These are phyloP conservation scores for Kockovaella imperatae DNA, from an alignment of 768 basidiomycete genomes.

Conservation along the genomic window DNA sequence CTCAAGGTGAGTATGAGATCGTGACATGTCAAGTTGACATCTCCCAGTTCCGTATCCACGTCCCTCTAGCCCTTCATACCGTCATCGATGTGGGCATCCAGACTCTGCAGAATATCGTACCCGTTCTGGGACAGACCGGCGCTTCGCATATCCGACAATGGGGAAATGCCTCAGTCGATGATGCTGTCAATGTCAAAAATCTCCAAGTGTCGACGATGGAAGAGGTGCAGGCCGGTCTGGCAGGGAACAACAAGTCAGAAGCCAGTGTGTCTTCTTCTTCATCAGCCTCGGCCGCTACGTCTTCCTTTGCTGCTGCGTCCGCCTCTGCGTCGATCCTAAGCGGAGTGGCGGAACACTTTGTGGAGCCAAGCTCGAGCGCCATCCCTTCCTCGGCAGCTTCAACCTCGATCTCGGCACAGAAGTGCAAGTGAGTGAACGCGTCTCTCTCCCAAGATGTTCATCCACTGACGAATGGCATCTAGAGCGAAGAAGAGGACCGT, in stretches of 20 bases:
- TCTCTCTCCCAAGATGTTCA: not conserved
- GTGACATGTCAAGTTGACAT: not conserved
- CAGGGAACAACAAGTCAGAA: not conserved
- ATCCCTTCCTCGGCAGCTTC: not conserved
- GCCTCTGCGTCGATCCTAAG: not conserved
- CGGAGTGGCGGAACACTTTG: not conserved
- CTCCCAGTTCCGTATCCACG: constrained; percentile 11
- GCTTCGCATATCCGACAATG: constrained; percentile 12
- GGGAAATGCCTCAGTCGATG: constrained; percentile 4
- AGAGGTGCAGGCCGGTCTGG: not conserved
- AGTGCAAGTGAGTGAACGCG: constrained; percentile 4
- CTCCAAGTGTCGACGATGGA: not conserved
- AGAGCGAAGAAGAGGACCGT: not conserved
- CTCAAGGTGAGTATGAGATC: constrained; percentile 13
- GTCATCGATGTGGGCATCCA: constrained; percentile 3
- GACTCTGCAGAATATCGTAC: constrained; percentile 1
- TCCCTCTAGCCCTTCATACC: constrained; percentile 11
- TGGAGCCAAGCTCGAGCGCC: not conserved
- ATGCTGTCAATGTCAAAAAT: not conserved
- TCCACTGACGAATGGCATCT: not conserved
- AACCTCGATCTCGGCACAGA: not conserved
- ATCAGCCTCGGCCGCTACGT: constrained; percentile 1
- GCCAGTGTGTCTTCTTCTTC: not conserved
- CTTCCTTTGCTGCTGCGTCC: not conserved
- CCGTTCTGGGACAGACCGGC: constrained; percentile 12